Base-by-base conservation (phyloP, 2,329 filamentous ascomycete genomes). In the Hypocrella siamensis region DNA sequence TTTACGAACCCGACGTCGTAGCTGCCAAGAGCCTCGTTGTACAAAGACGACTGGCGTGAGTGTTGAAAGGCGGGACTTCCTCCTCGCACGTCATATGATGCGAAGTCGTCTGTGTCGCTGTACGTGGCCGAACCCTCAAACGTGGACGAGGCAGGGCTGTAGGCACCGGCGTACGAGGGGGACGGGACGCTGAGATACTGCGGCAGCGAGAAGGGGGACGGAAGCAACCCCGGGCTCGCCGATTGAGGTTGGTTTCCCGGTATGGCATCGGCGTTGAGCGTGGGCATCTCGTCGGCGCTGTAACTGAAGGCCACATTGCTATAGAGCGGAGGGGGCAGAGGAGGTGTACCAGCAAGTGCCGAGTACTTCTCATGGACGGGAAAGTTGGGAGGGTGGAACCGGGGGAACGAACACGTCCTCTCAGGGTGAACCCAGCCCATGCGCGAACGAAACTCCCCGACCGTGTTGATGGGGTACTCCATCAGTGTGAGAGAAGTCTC, bases 391-490 rank as follows among this genome's bases (percentile, higher is more conserved):
- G 61, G 59, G 40, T 66, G 53, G 49, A 75, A 75, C 46, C 68
- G 67, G 17, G 71, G 70, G 51, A 75, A 75, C 8, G 70, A 71
- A 5, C 60, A 64, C 27, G 71, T 72, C 39, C 68, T 60, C 39
- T 62, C 58, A 9, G 72, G 71, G 38, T 72, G 65, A 28, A 63
- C 51, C 74, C 74, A 81, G 30, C 77, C 74, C 61, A 82, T 75
- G 41, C 75, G 70, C 22, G 60, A 63, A 42, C 76, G 73, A 54
- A 85, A 84, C 44, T 75, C 71, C 35, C 63, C 60, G 34, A 81
- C 72, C 29, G 74, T 72, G 42, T 80, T 68, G 34, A 79, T 73
- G 14, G 80, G 78, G 38, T 76, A 75, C 42, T 80, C 73, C 73
- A 84, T 80, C 27, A 85, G 61, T 5, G 63, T 59, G 38, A 81